Evolutionary conservation across 139 green algal genomes (phyloP), one percentile per base, ranked within the genome.

Genomic region (Picocystis salinarum): DNA sequence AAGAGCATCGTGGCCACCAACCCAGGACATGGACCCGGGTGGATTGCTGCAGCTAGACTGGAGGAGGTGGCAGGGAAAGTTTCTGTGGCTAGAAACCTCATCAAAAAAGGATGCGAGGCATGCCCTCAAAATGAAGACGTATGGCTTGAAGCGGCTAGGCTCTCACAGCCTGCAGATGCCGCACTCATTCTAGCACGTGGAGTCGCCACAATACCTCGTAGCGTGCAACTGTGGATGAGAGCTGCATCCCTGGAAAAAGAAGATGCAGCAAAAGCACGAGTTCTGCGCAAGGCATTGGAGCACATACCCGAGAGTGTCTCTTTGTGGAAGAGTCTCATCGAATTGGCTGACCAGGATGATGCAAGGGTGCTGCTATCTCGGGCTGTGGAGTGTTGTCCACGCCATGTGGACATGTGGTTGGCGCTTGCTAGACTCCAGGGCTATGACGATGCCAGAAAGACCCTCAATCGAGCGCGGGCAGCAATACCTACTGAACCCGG

Each of bases 301-400:
- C 73, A 79, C 40, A 71, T 92, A 26, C 83, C 85, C 5, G 74
- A 72, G 34, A 71, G 52, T 28, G n/a, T n/a, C n/a, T n/a, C n/a
- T n/a, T 63, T 98, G 50, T 98, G 88, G 88, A 95, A 95, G 58
- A 78, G 78, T 25, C 76, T 79, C 13, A 82, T 98, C 31, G 88
- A 96, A 46, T 64, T 98, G 36, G 75, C 72, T 10, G 62, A 60
- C 13, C 78, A 93, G 52, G 85, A 93, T 25, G 88, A 96, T 58
- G 82, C 82, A 5, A 31, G 75, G 29, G 44, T 87, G 13, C 50
- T 85, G 54, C 71, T 93, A 23, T 73, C 70, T 5, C 56, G 88
- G 6, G 88, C 88, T 5, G 83, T 95, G 46, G 88, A 98, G 73
- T 98, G 88, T 28, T 69, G 57, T 20, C 62, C 55, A 52, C 70